A percentile compares a stretch with the other conserved stretches of the same genome.
These are phyloP conservation scores for Cystoderma amianthinum DNA, from an alignment of 768 basidiomycete species.

Conservation along the genomic window DNA sequence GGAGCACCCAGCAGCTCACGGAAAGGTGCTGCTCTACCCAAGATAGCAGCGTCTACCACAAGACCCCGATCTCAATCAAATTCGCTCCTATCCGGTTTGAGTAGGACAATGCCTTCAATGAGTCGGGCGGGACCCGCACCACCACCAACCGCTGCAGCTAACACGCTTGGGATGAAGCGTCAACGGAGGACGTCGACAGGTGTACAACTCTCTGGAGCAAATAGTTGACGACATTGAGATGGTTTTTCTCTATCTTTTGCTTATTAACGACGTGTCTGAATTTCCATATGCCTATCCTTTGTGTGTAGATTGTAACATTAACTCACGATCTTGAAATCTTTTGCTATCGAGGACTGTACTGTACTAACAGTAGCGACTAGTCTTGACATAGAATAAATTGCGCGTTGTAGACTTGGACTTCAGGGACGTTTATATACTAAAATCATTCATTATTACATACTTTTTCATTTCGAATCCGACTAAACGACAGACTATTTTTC, in stretches of 20 bases:
- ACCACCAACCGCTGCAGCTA: conserved; percentile 20
- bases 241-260: conserved; percentile 4
- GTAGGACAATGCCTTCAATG: conserved; percentile 29
- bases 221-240: conserved; percentile 11
- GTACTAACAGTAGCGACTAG: too few relatives aligned
- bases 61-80: conserved; percentile 71
- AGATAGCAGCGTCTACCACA: conserved; percentile 68
- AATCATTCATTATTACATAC: too few relatives aligned
- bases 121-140: conserved; percentile 15
- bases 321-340: conserved; percentile 7
- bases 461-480: not conserved
- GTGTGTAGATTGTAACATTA: conserved; percentile 27
- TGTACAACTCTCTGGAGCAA: conserved; percentile 32
- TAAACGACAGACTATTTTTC: not conserved
- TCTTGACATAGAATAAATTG: too few relatives aligned
- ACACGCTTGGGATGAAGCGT: conserved; percentile 58
- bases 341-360: conserved; percentile 4
- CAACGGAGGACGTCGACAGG: conserved; percentile 74
- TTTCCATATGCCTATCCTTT: conserved; percentile 17
- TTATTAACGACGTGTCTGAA: conserved; percentile 9
- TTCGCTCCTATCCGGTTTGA: conserved; percentile 40
- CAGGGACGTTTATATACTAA: too few relatives aligned
- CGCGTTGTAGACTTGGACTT: too few relatives aligned
- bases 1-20: conserved; percentile 64
- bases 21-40: conserved; percentile 58